Evolutionary conservation across 352 stramenopile genomes (phyloP), one percentile per base, ranked within the genome.

Genomic region (Phytophthora hybrid): DNA sequence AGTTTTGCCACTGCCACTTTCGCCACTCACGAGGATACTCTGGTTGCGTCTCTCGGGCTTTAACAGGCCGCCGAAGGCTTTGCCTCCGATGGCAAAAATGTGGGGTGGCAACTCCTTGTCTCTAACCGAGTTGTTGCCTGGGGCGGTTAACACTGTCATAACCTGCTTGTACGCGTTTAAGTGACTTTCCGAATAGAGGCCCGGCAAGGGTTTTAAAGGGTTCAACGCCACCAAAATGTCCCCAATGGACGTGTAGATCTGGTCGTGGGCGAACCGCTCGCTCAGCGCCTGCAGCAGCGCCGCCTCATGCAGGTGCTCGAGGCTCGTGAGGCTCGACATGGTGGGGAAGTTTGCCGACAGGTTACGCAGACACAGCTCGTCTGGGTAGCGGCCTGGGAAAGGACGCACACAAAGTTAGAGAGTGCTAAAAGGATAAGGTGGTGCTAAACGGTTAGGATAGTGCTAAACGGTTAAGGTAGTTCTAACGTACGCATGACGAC

Each of bases 1-100:
- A 14, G 96, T 99, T 73, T 99, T 99, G 66, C 97, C 97, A 39
- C 95, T 97, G 46, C 95, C 95, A 46, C 83, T 96, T 66, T 98
- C 96, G 58, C 96, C 96, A 61, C 89, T 97, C 1, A 99, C 95
- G 10, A 99, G 76, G 68, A 99, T 98, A 31, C 91, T 97, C 76
- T 99, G 96, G 81, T 96, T 97, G 53, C 78, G 85, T 63, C 79
- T 76, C 23, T 88, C 69, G 8, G 71, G 66, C 57, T 84, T 81
- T 16, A 91, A 77, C 26, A 98, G 66, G 0, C 88, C 87, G 9
- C 83, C 75, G 64, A 97, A 98, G 16, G 95, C 94, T 56, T 87
- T 91, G 44, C 82, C 87, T 4, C 92, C 93, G 55, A 98, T 97
- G 49, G 91, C 90, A 69, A 97, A 98, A 51, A 98, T 88, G 59